Evolutionary conservation across 2,329 filamentous ascomycete genomes (phyloP).

Genomic region (Fusarium concolor): DNA sequence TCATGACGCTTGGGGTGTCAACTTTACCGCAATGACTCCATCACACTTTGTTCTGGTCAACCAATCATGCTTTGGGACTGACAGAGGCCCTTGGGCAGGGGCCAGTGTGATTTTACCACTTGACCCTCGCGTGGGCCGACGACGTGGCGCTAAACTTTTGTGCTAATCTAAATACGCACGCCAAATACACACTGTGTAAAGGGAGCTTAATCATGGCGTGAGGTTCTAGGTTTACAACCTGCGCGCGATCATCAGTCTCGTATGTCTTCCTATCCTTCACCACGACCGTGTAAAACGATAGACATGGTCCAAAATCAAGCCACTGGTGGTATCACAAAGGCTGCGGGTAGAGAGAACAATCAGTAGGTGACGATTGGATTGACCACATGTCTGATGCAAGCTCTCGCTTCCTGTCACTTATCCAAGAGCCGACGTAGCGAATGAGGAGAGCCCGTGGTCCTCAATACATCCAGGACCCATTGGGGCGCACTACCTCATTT

Average conservation of each 20-base stretch:
- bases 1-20: not conserved
- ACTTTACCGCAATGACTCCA: not conserved
- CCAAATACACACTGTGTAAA: not conserved
- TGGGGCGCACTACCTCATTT: not conserved
- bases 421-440: too few relatives aligned
- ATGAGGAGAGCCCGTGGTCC: too few relatives aligned
- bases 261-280: not conserved
- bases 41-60: not conserved
- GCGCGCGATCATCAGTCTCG: not conserved
- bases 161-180: not conserved
- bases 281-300: not conserved
- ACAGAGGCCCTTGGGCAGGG: not conserved
- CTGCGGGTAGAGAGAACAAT: not conserved
- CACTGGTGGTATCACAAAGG: not conserved
- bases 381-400: not conserved
- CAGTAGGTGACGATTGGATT: not conserved
- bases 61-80: not conserved
- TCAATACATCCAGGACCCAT: too few relatives aligned
- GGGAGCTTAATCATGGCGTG: not conserved
- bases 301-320: not conserved
- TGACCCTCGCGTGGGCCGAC: not conserved
- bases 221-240: not conserved
- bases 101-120: not conserved
- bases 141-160: not conserved
- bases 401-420: too few relatives aligned